Base-by-base conservation (phyloP, 805 yeast genomes). In the Jamesozyma jinghongensis region DNA sequence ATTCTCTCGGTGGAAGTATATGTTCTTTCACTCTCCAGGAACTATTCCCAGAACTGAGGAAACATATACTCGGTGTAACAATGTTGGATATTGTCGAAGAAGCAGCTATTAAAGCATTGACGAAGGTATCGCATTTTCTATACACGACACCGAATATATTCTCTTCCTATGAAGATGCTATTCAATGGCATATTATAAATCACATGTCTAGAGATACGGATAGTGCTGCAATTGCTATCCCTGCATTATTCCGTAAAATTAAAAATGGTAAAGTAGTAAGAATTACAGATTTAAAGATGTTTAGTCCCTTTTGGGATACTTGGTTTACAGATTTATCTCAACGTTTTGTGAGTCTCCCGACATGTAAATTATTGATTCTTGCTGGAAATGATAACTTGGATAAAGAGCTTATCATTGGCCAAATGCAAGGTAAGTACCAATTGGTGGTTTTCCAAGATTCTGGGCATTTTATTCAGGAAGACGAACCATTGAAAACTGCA, bases 401-500 rank as follows among this genome's bases (percentile, higher is more conserved):
- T 62, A 86, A 81, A 47, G 74, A 74, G 30, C 67, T 92, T 36
- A 86, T 88, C 61, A 79, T 92, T 38, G 99, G 97, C 1, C 98
- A 94, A 62, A 92, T 92, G 98, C 97, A 88, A 63, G 99, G 99
- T 1, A 81, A 79, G 57, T 92, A 82, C 60, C 99, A 94, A 62
- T 70, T 92, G 32, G 78, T 85, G 12, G 92, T 87, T 4, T 81
- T 86, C 57, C 76, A 72, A 46, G 81, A 79, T 40, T 69, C 87
- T 2, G 97, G 97, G 1, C 99, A 92, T 63, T 92, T 88, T 51
- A 66, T 94, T n/a, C 98, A 92, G 36, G 98, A 92, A 57, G 99
- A 92, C 59, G 70, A 74, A 5, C 92, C 97, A 0, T 62, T 56
- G 3, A 81, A 81, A 51, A 70, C 84, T 0, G 81, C 88, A 0